Evolutionary conservation across 805 yeast genomes (phyloP).

Genomic region (Candida berthetii): DNA sequence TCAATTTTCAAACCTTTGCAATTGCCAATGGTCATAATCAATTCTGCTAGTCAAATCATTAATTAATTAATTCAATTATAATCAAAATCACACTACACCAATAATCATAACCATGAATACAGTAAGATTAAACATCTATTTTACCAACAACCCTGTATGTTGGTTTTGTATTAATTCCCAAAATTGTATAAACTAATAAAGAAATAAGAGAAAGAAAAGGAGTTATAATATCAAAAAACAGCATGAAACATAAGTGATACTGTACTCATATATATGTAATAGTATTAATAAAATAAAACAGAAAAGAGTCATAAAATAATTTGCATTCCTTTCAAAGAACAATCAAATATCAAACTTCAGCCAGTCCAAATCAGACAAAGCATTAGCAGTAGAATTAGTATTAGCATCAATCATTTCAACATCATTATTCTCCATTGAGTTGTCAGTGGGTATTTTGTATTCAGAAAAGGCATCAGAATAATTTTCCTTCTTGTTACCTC

Average conservation of each 20-base stretch:
- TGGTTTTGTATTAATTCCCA: neutral
- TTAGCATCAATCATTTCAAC: slow-evolving; percentile 4
- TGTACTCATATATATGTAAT: neutral
- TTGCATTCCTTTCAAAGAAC: no score
- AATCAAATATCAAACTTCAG: slow-evolving; percentile 20
- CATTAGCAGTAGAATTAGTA: neutral
- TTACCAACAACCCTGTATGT: neutral
- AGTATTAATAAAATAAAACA: neutral
- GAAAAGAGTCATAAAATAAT: neutral
- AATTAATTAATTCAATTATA: no score
- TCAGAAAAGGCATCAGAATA: neutral
- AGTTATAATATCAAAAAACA: no score
- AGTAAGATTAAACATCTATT: no score
- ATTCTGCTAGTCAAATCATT: no score
- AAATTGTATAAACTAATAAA: neutral
- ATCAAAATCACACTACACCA: no score
- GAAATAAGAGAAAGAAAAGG: neutral
- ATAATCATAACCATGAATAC: no score
- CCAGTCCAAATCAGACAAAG: slow-evolving; percentile 21
- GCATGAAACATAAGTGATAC: no score
- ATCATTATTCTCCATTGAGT: slow-evolving; percentile 1
- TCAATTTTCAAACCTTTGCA: no score
- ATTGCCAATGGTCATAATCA: no score
- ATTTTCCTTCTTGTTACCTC: neutral
- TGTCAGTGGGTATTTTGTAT: neutral